Conservation (phyloP, 116 monocot species). For the Papilionanthe hybrid region DNA sequence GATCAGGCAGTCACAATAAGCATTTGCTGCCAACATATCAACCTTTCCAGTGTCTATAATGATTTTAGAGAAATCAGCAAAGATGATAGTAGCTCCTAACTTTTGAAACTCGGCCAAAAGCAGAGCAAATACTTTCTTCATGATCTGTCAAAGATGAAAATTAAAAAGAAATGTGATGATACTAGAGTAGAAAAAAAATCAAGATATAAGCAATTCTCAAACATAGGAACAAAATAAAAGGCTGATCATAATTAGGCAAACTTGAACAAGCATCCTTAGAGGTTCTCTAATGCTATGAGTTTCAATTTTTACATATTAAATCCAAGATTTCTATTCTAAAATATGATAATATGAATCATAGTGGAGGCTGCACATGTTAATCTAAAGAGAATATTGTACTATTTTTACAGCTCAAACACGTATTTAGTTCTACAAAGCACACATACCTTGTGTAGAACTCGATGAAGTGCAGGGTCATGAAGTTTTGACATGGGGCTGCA, state of each 20-base stretch:
- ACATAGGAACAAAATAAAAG: too few relatives aligned
- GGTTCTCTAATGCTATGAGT: too few relatives aligned
- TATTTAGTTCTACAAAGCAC: not conserved
- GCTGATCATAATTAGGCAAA: too few relatives aligned
- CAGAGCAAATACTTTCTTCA: slow-evolving; percentile 79
- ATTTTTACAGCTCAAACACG: not conserved
- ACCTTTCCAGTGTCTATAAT: slow-evolving; percentile 90
- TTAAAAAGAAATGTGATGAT: slow-evolving; percentile 3
- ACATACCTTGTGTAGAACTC: slow-evolving; percentile 77
- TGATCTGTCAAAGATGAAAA: slow-evolving; percentile 44
- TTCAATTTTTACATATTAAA: too few relatives aligned
- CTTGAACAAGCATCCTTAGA: too few relatives aligned
- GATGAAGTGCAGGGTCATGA: slow-evolving; percentile 95
- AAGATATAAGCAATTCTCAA: too few relatives aligned
- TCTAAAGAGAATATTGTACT: not conserved
- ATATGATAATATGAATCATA: too few relatives aligned
- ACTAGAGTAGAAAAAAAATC: not conserved
- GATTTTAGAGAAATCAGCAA: slow-evolving; percentile 88
- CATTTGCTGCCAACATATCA: slow-evolving; percentile 61
- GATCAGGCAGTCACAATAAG: slow-evolving; percentile 76
- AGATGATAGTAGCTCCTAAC: slow-evolving; percentile 71
- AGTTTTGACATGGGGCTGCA: slow-evolving; percentile 83
- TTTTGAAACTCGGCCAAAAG: slow-evolving; percentile 68
- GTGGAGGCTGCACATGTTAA: too few relatives aligned
- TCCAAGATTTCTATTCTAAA: too few relatives aligned